phyloP scores from a whole-genome alignment of 345 rosid genomes.

The Anacardium occidentale region DNA sequence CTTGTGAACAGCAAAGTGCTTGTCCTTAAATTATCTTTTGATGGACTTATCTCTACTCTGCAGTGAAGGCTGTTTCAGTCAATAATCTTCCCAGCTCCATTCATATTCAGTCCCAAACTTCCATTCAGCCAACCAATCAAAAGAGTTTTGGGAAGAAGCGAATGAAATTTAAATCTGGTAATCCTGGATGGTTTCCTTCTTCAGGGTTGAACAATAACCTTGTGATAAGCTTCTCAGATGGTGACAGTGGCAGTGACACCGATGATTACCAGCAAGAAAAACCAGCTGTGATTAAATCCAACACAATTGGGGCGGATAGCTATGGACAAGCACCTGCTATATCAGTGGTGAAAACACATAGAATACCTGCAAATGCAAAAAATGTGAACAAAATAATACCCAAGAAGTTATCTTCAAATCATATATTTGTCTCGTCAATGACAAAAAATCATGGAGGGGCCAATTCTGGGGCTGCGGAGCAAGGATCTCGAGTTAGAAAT shows the following conservation, averaged over 20 bases:
- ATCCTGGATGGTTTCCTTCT: constrained; percentile 40
- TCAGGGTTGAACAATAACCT: constrained; percentile 50
- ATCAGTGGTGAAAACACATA: constrained; percentile 32
- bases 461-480: constrained; percentile 38
- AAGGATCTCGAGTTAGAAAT: constrained; percentile 40
- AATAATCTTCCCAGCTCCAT: constrained; percentile 26
- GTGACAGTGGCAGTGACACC: constrained; percentile 79
- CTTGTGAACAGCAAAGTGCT: neutral
- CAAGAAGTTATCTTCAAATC: constrained; percentile 45
- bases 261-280: constrained; percentile 39
- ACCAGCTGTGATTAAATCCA: constrained; percentile 33
- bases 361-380: constrained; percentile 31
- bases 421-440: constrained; percentile 38
- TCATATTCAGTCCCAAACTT: constrained; percentile 24
- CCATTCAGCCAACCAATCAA: constrained; percentile 37
- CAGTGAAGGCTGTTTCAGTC: constrained; percentile 43
- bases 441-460: constrained; percentile 39
- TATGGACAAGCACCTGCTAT: constrained; percentile 34
- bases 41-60: constrained; percentile 13
- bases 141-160: constrained; percentile 46
- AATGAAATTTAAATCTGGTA: constrained; percentile 34
- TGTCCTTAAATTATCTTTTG: neutral
- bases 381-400: constrained; percentile 34
- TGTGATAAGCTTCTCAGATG: constrained; percentile 87
- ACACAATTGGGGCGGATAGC: constrained; percentile 25